A percentile compares a stretch with the other conserved stretches of the same genome.
These are phyloP conservation scores for Populus hybrid DNA, from an alignment of 441 rosid genomes.

Conservation along the genomic window DNA sequence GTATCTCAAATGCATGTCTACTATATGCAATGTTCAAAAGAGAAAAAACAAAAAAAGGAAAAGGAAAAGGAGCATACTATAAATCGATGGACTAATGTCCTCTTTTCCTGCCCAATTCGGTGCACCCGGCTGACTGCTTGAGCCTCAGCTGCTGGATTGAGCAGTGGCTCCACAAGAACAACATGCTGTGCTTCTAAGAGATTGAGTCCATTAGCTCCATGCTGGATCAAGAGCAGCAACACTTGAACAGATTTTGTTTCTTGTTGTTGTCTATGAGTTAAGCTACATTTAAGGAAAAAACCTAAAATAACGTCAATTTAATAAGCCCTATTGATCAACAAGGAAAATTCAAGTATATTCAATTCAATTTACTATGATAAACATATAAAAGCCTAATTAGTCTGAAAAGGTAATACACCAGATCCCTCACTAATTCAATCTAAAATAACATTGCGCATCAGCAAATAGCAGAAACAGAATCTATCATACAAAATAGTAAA, in stretches of 20 bases:
- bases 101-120: no score
- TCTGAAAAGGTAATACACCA: conserved; percentile 20
- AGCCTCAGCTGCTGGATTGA: conserved; percentile 96
- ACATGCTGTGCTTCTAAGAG: conserved; percentile 97
- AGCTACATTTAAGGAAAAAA: no score
- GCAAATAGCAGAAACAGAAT: conserved; percentile 27
- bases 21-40: no score
- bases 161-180: conserved; percentile 87
- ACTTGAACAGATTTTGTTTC: conserved; percentile 62
- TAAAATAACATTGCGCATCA: conserved; percentile 11
- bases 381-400: no score
- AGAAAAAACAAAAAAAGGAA: no score
- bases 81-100: no score
- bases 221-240: conserved; percentile 76
- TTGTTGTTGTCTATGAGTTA: no score
- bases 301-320: no score
- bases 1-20: no score
- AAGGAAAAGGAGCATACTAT: no score
- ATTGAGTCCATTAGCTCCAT: conserved; percentile 97
- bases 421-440: conserved; percentile 32
- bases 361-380: no score
- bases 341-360: no score
- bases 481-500: conserved; percentile 20
- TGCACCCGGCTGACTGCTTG: conserved; percentile 64
- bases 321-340: neutral